Conservation (phyloP, 2,329 filamentous ascomycete species). For the Fusarium sp. region DNA sequence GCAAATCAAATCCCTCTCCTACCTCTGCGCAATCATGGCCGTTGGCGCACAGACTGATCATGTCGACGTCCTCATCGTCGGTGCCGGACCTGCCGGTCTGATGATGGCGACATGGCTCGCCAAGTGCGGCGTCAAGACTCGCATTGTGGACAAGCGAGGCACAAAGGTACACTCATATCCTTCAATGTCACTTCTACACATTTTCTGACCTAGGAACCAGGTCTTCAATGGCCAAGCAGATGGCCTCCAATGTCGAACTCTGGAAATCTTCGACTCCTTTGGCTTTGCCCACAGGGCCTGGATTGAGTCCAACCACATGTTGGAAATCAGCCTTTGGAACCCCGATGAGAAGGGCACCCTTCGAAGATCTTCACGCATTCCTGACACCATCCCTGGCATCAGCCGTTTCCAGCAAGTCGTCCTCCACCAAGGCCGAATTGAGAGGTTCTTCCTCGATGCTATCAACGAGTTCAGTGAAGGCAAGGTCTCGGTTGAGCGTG, state of each 20-base stretch:
- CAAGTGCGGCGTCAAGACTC: constrained; percentile 32
- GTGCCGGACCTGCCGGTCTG: constrained; percentile 25
- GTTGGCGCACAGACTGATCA: constrained; percentile 5
- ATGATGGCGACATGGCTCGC: constrained; percentile 35
- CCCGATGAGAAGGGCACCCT: constrained; percentile 70
- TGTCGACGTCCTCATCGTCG: constrained; percentile 26
- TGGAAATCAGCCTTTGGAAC: constrained; percentile 71
- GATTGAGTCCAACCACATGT: constrained; percentile 76
- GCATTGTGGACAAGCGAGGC: constrained; percentile 29
- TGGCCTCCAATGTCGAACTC: constrained; percentile 69
- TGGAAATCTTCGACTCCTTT: constrained; percentile 80
- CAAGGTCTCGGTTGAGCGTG: constrained; percentile 21
- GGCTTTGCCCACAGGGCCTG: constrained; percentile 72
- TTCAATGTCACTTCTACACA: no score
- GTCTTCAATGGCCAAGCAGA: constrained; percentile 56
- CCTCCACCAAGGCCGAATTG: constrained; percentile 59
- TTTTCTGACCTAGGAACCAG: neutral
- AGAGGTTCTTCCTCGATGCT: constrained; percentile 36
- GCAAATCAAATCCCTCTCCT: neutral
- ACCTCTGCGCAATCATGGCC: neutral
- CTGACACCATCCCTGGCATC: constrained; percentile 71
- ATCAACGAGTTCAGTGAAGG: constrained; percentile 27
- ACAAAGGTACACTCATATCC: constrained; percentile 7
- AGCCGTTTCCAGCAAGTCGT: constrained; percentile 75
- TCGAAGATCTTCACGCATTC: constrained; percentile 68